phyloP scores from a whole-genome alignment of 2,329 filamentous ascomycete genomes.

The Calonectria pseudoturangicola region DNA sequence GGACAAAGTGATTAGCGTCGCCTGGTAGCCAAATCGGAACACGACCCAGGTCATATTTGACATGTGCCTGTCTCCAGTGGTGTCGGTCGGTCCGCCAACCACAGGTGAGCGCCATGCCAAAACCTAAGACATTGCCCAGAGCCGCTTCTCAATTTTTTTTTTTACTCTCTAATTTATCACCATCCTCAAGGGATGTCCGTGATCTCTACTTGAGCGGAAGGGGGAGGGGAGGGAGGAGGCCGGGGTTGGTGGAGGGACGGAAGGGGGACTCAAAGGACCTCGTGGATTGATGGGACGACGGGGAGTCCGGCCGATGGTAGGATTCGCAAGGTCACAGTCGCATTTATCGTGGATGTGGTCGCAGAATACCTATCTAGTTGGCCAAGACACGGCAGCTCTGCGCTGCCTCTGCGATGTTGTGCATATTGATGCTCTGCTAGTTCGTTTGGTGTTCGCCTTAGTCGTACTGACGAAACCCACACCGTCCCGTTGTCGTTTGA shows the following conservation, averaged over 20 bases:
- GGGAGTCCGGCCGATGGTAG: slow-evolving; percentile 3
- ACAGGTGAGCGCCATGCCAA: slow-evolving; percentile 9
- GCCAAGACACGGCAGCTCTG: slow-evolving; percentile 8
- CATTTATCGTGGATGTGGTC: slow-evolving; percentile 15
- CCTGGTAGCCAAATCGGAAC: slow-evolving; percentile 19
- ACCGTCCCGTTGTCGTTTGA: slow-evolving; percentile 13
- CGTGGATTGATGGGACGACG: slow-evolving; percentile 14
- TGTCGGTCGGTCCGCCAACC: slow-evolving; percentile 39
- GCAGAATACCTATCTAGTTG: slow-evolving; percentile 20
- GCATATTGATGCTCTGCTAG: slow-evolving; percentile 33
- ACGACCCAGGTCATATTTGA: slow-evolving; percentile 29
- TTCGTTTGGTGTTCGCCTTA: slow-evolving; percentile 32
- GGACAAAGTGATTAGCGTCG: slow-evolving; percentile 26
- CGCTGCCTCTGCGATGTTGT: slow-evolving; percentile 30
- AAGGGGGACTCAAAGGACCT: slow-evolving; percentile 11
- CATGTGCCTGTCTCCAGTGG: slow-evolving; percentile 33
- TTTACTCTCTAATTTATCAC: not conserved
- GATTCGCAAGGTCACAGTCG: slow-evolving; percentile 25
- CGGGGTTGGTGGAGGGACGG: slow-evolving; percentile 9
- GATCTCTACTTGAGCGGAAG: not conserved
- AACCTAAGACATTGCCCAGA: slow-evolving; percentile 32
- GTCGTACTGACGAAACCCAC: slow-evolving; percentile 28
- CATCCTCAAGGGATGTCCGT: slow-evolving; percentile 1
- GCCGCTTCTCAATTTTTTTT: slow-evolving; percentile 16
- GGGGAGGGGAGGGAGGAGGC: not conserved